Base-by-base conservation (phyloP, 2,329 filamentous ascomycete genomes). In the Bipolaris bicolor region DNA sequence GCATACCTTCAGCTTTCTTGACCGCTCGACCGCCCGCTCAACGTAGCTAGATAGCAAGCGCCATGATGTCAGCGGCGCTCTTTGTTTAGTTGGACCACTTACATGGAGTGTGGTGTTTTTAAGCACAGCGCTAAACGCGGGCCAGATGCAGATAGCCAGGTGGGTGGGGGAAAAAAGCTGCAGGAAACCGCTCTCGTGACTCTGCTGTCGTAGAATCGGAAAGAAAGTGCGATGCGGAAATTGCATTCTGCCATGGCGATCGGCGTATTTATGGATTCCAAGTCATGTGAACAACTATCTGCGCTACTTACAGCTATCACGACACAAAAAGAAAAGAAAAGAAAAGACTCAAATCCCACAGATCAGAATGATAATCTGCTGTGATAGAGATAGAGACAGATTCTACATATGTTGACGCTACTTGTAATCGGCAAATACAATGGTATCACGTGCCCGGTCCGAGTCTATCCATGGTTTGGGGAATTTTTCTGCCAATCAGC, bases 391-490 rank as follows among this genome's bases (percentile, higher is more conserved):
- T 10, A 41, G 26, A 31, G 47, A 31, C 4, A 11, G 20, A 36
- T 43, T 16, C 16, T 41, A 29, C 18, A 16, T 37, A 29, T 24
- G 20, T 45, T 31, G 18, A 36, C 43, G 36, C 43, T 36, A 34
- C 47, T 18, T 41, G 43, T 33, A 52, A 52, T 43, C 16, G 3
- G 33, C 54, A 52, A 37, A 18, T 13, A 31, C 26, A 52, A 29
- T 47, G 49, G 49, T 47, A 56, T 52, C 49, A 40, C 31, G 20
- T 48, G 49, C 54, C 51, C 49, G 45, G 54, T 34, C 54, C 41
- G 49, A 36, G 29, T 56, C 49, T 56, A 56, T 34, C 34, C 36
- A 43, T 22, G 36, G 49, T 36, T 29, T 37, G 36, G 29, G 29
- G 34, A 43, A 52, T 52, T 52, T 31, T 47, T 52, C 51, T 52